Base-by-base conservation (phyloP, 495 filamentous ascomycete genomes). In the Parathielavia appendiculata region DNA sequence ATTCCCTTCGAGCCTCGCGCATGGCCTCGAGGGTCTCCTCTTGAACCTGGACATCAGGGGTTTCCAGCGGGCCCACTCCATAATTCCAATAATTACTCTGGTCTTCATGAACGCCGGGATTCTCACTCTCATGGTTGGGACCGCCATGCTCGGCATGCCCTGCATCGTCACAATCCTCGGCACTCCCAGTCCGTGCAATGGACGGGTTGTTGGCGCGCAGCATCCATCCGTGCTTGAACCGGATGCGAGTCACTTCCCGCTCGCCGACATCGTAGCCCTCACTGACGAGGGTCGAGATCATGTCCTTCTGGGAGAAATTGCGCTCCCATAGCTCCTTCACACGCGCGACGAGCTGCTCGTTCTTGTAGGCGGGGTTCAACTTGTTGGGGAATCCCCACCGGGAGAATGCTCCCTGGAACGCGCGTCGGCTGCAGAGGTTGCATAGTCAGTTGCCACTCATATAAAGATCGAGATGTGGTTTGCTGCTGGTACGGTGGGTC, bases 351-450 rank as follows among this genome's bases (percentile, higher is more conserved):
- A 93, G 79, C 13, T 71, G 73, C 23, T 75, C 69, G 65, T 89
- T 86, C 64, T 85, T 86, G 68, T 86, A 84, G 6, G 81, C 81
- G 11, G 83, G 85, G 60, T 83, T 85, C 59, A 85, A 82, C 68
- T 87, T 89, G 57, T 76, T 81, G 4, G 89, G 89, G 58, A 92
- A 93, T 0, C 80, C 78, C 89, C 89, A 93, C 69, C 82, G 76
- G 64, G 83, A 86, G 72, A 90, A 89, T 57, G 88, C 85, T 12
- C 76, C 80, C 66, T 90, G 86, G 62, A 83, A 89, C 26, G 85
- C 82, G 39, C 87, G 85, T 69, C 88, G 89, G 67, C 86, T 90
- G 67, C 44, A 17, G 30, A 19, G 36, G 38, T 9, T 40, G 12
- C 56, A 63, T 44, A 41, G 13, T 67, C 54, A 58, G 59, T 55